A percentile compares a stretch with the other conserved stretches of the same genome.
phyloP scores from a whole-genome alignment of 805 yeast species.

The Starmerella davenportii region DNA sequence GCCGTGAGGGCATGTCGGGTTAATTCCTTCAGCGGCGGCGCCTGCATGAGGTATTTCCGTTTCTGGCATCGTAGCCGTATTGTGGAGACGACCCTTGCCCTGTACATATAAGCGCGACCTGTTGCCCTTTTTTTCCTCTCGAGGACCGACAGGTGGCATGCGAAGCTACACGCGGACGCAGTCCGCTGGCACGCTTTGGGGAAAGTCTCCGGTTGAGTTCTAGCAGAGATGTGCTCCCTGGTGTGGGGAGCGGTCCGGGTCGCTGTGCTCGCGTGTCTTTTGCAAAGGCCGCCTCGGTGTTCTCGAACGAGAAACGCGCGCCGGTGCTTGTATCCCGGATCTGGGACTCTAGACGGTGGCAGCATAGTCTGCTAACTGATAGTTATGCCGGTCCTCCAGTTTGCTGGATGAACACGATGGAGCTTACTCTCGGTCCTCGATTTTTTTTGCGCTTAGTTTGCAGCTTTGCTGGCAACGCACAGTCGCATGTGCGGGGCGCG shows the following conservation, averaged over 20 bases:
- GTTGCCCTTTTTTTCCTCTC: conserved; percentile 4
- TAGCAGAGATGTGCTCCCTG: conserved; percentile 18
- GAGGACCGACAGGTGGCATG: conserved; percentile 16
- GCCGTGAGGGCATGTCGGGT: too few species aligned
- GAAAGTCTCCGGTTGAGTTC: conserved; percentile 22
- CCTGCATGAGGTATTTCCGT: too few species aligned
- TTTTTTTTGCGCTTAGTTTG: conserved; percentile 5
- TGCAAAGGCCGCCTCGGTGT: neutral
- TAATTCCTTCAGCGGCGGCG: too few species aligned
- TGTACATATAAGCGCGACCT: neutral
- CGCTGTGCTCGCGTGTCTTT: neutral
- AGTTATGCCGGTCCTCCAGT: conserved; percentile 18
- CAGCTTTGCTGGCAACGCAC: conserved; percentile 10
- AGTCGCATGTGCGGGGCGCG: conserved; percentile 19
- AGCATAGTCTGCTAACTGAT: conserved; percentile 15
- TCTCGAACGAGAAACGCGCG: neutral
- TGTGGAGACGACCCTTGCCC: too few species aligned
- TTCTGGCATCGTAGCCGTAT: too few species aligned
- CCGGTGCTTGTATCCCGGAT: conserved; percentile 1
- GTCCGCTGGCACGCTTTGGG: conserved; percentile 19
- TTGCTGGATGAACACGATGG: conserved; percentile 19
- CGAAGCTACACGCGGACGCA: conserved; percentile 19
- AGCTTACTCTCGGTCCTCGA: conserved; percentile 19
- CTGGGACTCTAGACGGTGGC: conserved; percentile 15
- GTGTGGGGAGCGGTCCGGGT: neutral